Evolutionary conservation across 805 yeast species (phyloP), one percentile per base, ranked within the genome.

Genomic region (Saccharomycopsis malanga): DNA sequence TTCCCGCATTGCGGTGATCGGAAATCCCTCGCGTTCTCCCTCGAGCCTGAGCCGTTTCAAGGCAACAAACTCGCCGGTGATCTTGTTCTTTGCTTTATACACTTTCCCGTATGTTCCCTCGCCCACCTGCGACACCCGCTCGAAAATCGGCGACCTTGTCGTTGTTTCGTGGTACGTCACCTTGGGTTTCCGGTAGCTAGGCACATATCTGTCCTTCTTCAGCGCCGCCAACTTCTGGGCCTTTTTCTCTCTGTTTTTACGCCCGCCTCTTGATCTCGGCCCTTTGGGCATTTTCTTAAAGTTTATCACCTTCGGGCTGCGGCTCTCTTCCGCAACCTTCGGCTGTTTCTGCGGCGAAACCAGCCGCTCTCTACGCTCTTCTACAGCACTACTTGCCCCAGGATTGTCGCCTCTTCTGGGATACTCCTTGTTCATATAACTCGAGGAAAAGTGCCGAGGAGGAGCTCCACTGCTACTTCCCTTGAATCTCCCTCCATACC

Each of bases 61-160:
- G 1, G 98, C 98, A n/a, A 88, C 93, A 54, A 74, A 67, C 49
- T 76, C 79, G 1, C 76, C 72, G 0, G 96, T 86, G 4, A 76
- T 67, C 14, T 66, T 65, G 61, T 93, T 88, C 42, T 69, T 71
- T 0, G 96, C 96, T 60, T 88, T 87, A 67, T 84, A 88, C 18
- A 93, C 99, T 61, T 87, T 88, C 17, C 98, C 98, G 62, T 93
- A 93, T 0, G 98, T 93, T 7, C 98, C 98, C 65, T 93, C 98
- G n/a, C 98, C 98, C 4, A 93, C 98, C 60, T 93, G 98, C 35
- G 77, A 73, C 1, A 86, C 77, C 46, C 89, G 70, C 54, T 82
- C 81, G 61, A 83, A 87, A 2, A 68, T 57, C 0, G 61, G 54
- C 20, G 38, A 10, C 17, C 20, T 30, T 24, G 45, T 21, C 10